A percentile compares a stretch with the other conserved stretches of the same genome.
Evolutionary conservation across 2,329 filamentous ascomycete species (phyloP).

Genomic region (Neodidymelliopsis sp.): DNA sequence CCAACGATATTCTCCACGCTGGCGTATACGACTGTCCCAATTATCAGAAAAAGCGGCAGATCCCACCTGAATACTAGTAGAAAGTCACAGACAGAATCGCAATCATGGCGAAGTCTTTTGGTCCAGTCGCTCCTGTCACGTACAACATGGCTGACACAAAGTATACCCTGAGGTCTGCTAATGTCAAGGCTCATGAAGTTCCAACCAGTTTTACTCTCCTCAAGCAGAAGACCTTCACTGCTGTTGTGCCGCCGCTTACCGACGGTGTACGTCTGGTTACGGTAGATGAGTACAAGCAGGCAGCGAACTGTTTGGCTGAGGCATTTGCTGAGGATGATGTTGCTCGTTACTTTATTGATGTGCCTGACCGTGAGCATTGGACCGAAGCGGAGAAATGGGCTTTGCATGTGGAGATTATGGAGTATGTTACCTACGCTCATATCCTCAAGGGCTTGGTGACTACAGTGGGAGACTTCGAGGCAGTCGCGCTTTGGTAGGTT

Average conservation of each 20-base stretch:
- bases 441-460: constrained; percentile 77
- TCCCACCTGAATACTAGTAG: constrained; percentile 57
- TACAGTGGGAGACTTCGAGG: constrained; percentile 78
- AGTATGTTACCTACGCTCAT: constrained; percentile 78
- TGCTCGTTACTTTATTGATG: constrained; percentile 76
- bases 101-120: constrained; percentile 57
- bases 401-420: constrained; percentile 78
- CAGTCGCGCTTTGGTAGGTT: constrained; percentile 78
- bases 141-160: constrained; percentile 46
- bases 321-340: constrained; percentile 80
- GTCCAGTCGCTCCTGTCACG: constrained; percentile 37
- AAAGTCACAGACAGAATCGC: constrained; percentile 46
- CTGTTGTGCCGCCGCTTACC: constrained; percentile 32
- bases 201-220: constrained; percentile 40
- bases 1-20: constrained; percentile 48
- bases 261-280: constrained; percentile 68
- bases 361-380: constrained; percentile 69
- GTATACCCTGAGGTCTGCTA: constrained; percentile 49
- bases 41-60: constrained; percentile 56
- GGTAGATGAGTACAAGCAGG: constrained; percentile 73
- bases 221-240: constrained; percentile 32
- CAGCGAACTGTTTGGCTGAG: constrained; percentile 75
- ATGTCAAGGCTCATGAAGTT: constrained; percentile 40
- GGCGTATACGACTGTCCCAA: constrained; percentile 49
- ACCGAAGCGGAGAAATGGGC: constrained; percentile 75